Evolutionary conservation across 2,329 filamentous ascomycete genomes (phyloP).

Genomic region (Talaromyces piceae): DNA sequence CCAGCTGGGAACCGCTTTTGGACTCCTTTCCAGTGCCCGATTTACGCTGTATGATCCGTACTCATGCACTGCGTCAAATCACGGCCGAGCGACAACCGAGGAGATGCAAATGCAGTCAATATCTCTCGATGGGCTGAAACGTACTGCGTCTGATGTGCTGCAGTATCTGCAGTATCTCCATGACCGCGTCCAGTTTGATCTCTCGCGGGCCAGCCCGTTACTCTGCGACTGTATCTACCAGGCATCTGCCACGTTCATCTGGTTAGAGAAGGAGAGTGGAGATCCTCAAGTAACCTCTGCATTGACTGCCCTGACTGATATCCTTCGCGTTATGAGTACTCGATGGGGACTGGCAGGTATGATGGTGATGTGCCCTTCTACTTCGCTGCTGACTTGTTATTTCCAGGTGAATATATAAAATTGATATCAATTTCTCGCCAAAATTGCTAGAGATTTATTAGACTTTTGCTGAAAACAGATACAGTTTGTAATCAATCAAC

Average conservation of each 20-base stretch:
- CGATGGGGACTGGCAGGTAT: slow-evolving; percentile 16
- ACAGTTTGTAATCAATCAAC: neutral
- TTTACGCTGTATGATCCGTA: slow-evolving; percentile 27
- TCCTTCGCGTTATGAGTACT: slow-evolving; percentile 13
- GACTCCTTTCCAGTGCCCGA: slow-evolving; percentile 21
- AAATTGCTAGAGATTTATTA: neutral
- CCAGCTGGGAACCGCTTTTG: slow-evolving; percentile 22
- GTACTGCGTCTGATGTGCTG: slow-evolving; percentile 14
- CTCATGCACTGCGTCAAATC: slow-evolving; percentile 22
- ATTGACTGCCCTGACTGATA: slow-evolving; percentile 12
- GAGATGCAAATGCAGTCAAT: slow-evolving; percentile 29
- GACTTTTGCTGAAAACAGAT: neutral
- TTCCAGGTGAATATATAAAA: slow-evolving; percentile 16
- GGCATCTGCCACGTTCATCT: slow-evolving; percentile 26
- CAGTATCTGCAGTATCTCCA: slow-evolving; percentile 12
- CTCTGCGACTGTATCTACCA: slow-evolving; percentile 28
- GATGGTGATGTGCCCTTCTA: neutral
- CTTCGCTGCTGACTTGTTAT: neutral
- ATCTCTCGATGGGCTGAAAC: slow-evolving; percentile 18
- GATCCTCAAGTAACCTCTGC: slow-evolving; percentile 14
- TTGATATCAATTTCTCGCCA: slow-evolving; percentile 13
- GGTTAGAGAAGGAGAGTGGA: slow-evolving; percentile 26
- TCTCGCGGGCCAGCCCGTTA: slow-evolving; percentile 15
- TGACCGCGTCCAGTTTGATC: slow-evolving; percentile 11
- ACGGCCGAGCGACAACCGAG: slow-evolving; percentile 21